Conservation (phyloP, 2,329 filamentous ascomycete species). For the Pestalotiopsis sp. region DNA sequence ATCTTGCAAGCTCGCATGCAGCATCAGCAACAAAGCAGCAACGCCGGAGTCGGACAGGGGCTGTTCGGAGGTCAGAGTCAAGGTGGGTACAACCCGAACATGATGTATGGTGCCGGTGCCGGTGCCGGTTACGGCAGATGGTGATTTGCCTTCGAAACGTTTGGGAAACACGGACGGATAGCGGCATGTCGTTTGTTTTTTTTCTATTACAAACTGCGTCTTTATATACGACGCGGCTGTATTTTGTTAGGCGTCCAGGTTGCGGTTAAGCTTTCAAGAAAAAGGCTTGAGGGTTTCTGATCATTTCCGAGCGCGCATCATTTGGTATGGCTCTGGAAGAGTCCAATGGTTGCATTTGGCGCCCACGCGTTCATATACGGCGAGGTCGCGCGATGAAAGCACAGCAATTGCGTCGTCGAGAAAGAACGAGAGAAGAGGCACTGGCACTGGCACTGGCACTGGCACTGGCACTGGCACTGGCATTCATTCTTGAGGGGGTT, state of each 20-base stretch:
- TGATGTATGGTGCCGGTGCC: conserved; percentile 68
- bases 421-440: conserved; percentile 26
- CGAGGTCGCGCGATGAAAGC: conserved; percentile 26
- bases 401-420: conserved; percentile 28
- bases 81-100: conserved; percentile 91
- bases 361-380: conserved; percentile 35
- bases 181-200: conserved; percentile 16
- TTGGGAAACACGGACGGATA: conserved; percentile 17
- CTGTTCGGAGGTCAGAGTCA: conserved; percentile 85
- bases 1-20: conserved; percentile 98
- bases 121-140: conserved; percentile 69
- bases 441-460: conserved; percentile 14
- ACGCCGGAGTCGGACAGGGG: conserved; percentile 82
- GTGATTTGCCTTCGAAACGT: conserved; percentile 39
- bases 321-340: conserved; percentile 35
- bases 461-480: conserved; percentile 15
- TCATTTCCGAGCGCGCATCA: conserved; percentile 48
- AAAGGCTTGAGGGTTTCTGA: conserved; percentile 29
- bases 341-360: conserved; percentile 33
- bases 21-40: conserved; percentile 74
- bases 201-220: conserved; percentile 27
- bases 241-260: conserved; percentile 27
- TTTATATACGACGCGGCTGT: conserved; percentile 21
- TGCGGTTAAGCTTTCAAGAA: conserved; percentile 25
- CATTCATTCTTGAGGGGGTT: conserved; percentile 22